Evolutionary conservation across 2,329 filamentous ascomycete species (phyloP).

Genomic region (Ophiostoma tasmaniense): DNA sequence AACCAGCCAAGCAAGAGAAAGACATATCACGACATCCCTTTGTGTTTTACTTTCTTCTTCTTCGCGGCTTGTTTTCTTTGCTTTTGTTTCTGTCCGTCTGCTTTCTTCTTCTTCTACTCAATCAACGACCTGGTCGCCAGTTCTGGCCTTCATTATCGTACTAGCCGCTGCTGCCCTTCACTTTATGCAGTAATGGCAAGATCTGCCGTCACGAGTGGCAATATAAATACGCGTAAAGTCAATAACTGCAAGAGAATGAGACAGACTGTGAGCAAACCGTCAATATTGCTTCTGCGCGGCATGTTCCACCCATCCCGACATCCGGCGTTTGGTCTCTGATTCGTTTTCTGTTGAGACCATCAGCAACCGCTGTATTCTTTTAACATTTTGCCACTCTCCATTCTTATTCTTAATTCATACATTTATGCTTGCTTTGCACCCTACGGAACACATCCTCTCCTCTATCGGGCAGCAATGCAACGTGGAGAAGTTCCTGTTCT

Average conservation of each 20-base stretch:
- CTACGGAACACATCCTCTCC: neutral
- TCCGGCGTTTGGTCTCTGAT: neutral
- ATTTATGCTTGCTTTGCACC: neutral
- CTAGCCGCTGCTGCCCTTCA: neutral
- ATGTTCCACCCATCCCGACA: neutral
- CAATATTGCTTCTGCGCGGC: neutral
- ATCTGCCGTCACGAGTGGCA: neutral
- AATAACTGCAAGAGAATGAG: too few relatives aligned
- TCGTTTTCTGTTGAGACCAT: neutral
- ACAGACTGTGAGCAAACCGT: too few relatives aligned
- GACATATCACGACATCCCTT: neutral
- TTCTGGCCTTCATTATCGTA: neutral
- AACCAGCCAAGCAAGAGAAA: neutral
- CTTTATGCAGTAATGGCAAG: neutral
- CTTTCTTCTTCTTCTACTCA: neutral
- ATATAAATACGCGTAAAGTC: neutral
- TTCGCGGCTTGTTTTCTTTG: neutral
- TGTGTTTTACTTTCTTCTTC: neutral
- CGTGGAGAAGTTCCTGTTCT: neutral
- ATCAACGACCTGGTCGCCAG: neutral
- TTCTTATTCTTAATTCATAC: neutral
- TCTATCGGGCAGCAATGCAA: slow-evolving; percentile 4
- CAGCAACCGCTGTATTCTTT: neutral
- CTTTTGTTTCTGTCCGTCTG: neutral
- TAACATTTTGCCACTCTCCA: neutral